Base-by-base conservation (phyloP, 2,329 filamentous ascomycete genomes). In the Periglandula ipomoeae region DNA sequence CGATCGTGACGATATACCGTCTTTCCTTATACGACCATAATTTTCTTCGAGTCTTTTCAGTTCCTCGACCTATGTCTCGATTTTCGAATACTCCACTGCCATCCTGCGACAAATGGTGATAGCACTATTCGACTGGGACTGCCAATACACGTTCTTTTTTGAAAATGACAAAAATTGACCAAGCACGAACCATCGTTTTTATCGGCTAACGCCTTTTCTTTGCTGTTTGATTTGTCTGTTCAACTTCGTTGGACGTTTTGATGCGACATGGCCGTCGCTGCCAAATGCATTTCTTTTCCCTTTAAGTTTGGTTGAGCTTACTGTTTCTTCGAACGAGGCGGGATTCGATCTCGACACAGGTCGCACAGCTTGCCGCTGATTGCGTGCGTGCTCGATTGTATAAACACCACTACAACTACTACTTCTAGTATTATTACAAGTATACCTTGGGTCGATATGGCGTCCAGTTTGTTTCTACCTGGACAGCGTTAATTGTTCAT, bases 1-100 rank as follows among this genome's bases (percentile, higher is more conserved):
- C 34, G 48, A 50, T 37, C 30, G 41, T 44, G 19, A 50, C 32
- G 48, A 50, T 30, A 40, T 47, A 24, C 44, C 30, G 34, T n/a
- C 19, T 41, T 41, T 24, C 32, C 17, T 19, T 38, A 39, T 37
- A 13, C n/a, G n/a, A n/a, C n/a, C n/a, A n/a, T n/a, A n/a, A n/a
- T 30, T 20, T 34, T 17, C 35, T 24, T 44, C 17, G 6, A 6
- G 19, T 9, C 20, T 37, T 22, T 15, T 37, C 37, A 11, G 26
- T 32, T 32, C 15, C 30, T 15, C 15, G 15, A 32, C 30, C 30
- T 32, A 22, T n/a, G 9, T 11, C 30, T 32, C 15, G 30, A 4
- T 11, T 32, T 32, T 15, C 34, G 17, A 10, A 23, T 11, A 30
- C 6, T 23, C 8, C 17, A 19, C 17, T 27, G 17, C 24, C 32